phyloP scores from a whole-genome alignment of 495 filamentous ascomycete species.

The Aspergillus homomorphus region DNA sequence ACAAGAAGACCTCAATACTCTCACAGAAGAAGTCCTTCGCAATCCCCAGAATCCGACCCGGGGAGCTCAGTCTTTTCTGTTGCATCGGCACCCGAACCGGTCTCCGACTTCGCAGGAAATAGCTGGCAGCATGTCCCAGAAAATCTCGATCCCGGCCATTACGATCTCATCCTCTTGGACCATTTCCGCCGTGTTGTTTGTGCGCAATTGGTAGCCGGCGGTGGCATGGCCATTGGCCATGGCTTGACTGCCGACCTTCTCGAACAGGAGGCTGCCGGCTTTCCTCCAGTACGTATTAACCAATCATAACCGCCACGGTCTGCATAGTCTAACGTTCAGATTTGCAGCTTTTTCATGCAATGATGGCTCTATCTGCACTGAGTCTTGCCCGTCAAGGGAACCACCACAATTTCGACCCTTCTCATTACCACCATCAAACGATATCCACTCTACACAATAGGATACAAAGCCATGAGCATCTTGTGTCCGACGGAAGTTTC shows the following conservation, averaged over 20 bases:
- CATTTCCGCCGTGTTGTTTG: slow-evolving; percentile 47
- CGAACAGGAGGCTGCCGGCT: slow-evolving; percentile 47
- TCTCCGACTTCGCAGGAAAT: slow-evolving; percentile 1
- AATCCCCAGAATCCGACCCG: slow-evolving; percentile 36
- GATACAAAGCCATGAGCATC: slow-evolving; percentile 45
- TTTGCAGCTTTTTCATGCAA: slow-evolving; percentile 55
- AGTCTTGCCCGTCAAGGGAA: slow-evolving; percentile 49
- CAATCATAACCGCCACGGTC: slow-evolving; percentile 9
- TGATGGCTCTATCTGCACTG: slow-evolving; percentile 58
- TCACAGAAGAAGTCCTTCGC: slow-evolving; percentile 26
- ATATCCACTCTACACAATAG: slow-evolving; percentile 49
- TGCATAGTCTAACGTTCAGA: slow-evolving; percentile 15
- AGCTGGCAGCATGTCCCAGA: slow-evolving; percentile 11
- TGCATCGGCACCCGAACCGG: slow-evolving; percentile 1
- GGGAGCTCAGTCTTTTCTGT: slow-evolving; percentile 9
- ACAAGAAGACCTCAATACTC: slow-evolving; percentile 30
- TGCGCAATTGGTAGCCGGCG: slow-evolving; percentile 33
- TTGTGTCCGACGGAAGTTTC: slow-evolving; percentile 55
- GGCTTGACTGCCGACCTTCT: slow-evolving; percentile 44
- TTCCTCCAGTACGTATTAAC: slow-evolving; percentile 46
- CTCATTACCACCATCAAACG: slow-evolving; percentile 54
- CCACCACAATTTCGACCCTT: slow-evolving; percentile 43
- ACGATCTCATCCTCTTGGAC: slow-evolving; percentile 36
- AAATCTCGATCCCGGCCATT: slow-evolving; percentile 23
- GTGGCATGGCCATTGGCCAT: slow-evolving; percentile 13